Percentiles rank a stretch among this genome's conserved stretches.
Conservation (phyloP, 352 stramenopile species). For the Pythium guiyangense region DNA sequence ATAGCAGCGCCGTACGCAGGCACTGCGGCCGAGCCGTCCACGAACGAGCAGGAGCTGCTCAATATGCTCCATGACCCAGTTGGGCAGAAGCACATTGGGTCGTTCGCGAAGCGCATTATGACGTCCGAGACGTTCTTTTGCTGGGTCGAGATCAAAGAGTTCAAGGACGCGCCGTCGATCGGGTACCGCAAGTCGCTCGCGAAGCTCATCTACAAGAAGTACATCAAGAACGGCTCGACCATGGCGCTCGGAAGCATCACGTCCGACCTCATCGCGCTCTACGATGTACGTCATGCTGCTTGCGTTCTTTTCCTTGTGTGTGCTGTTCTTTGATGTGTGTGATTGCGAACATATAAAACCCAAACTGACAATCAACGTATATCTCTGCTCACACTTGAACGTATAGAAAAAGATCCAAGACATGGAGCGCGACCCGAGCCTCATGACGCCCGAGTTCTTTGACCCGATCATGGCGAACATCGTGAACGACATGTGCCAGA, state of each 20-base stretch:
- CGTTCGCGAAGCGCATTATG: conserved; percentile 80
- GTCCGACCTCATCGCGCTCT: conserved; percentile 58
- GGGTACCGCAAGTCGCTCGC: conserved; percentile 69
- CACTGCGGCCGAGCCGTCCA: conserved; percentile 36
- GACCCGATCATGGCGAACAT: conserved; percentile 64
- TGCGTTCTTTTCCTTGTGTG: neutral
- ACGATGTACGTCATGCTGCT: conserved; percentile 39
- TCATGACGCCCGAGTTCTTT: conserved; percentile 65
- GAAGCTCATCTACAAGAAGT: conserved; percentile 86
- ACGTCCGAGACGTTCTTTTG: conserved; percentile 82
- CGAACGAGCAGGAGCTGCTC: conserved; percentile 65
- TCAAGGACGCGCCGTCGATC: conserved; percentile 54
- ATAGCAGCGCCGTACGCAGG: conserved; percentile 50
- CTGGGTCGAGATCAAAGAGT: conserved; percentile 86
- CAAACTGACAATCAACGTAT: neutral
- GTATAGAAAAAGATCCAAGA: conserved; percentile 56
- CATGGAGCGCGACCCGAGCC: conserved; percentile 32
- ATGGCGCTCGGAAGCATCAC: conserved; percentile 78
- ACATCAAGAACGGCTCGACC: conserved; percentile 67
- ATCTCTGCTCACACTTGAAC: neutral
- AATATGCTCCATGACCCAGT: conserved; percentile 72
- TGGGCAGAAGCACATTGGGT: conserved; percentile 76
- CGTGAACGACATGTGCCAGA: conserved; percentile 73
- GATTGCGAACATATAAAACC: neutral
- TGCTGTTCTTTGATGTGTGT: neutral